Percentiles rank a stretch among this genome's conserved stretches.
Evolutionary conservation across 495 filamentous ascomycete genomes (phyloP).

Genomic region (Talaromyces borbonicus): DNA sequence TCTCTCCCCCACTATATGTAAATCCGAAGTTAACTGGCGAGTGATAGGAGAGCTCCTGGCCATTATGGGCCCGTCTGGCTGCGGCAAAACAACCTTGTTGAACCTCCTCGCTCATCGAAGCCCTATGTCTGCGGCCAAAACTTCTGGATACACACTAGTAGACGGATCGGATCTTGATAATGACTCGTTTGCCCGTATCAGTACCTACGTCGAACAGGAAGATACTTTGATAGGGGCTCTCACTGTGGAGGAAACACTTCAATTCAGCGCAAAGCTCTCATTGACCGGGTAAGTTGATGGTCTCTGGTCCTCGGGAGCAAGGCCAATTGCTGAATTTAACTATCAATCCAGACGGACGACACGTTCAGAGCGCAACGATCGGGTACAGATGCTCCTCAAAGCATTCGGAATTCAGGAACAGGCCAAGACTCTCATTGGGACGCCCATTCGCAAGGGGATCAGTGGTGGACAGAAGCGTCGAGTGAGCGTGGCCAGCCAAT

Average conservation of each 20-base stretch:
- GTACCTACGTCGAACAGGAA: conserved; percentile 75
- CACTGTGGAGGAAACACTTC: conserved; percentile 66
- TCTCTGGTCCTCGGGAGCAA: neutral
- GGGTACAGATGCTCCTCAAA: conserved; percentile 46
- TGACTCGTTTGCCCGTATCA: conserved; percentile 34
- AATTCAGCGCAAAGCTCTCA: conserved; percentile 54
- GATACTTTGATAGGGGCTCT: conserved; percentile 71
- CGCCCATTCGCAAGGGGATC: conserved; percentile 68
- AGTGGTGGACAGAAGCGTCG: conserved; percentile 73
- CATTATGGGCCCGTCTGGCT: conserved; percentile 67
- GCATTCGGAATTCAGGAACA: conserved; percentile 57
- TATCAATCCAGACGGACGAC: conserved; percentile 18
- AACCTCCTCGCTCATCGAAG: conserved; percentile 59
- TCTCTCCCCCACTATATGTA: no score
- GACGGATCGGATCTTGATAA: conserved; percentile 40
- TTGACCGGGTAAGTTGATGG: conserved; percentile 36
- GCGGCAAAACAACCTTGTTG: conserved; percentile 70
- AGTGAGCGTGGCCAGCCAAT: conserved; percentile 65
- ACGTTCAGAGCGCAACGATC: conserved; percentile 39
- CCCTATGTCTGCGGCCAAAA: conserved; percentile 34
- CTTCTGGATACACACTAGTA: conserved; percentile 41
- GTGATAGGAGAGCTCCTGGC: conserved; percentile 63
- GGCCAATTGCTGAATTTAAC: neutral
- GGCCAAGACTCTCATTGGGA: conserved; percentile 59
- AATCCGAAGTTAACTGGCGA: no score